Evolutionary conservation across 1,284 basidiomycete species (phyloP).

Genomic region (Vanrija humicola): DNA sequence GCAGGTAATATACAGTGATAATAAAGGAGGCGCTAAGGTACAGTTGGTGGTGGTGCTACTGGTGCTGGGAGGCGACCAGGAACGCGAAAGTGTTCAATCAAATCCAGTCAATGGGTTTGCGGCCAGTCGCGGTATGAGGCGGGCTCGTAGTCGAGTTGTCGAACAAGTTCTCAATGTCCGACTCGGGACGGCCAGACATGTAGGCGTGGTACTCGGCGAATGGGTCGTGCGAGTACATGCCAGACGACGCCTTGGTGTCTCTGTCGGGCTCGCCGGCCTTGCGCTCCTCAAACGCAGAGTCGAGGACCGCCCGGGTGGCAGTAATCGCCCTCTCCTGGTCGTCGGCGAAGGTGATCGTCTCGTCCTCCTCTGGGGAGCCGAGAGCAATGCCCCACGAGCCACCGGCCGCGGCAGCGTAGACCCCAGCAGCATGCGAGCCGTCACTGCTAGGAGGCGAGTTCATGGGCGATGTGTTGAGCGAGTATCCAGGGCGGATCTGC

Average conservation of each 20-base stretch:
- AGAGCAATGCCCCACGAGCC: slow-evolving; percentile 37
- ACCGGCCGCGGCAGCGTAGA: slow-evolving; percentile 7
- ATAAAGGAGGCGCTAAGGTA: too few species aligned
- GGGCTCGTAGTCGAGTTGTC: too few species aligned
- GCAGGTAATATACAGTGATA: too few species aligned
- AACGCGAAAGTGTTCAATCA: too few species aligned
- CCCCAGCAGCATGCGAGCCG: not conserved
- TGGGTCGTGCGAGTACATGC: slow-evolving; percentile 30
- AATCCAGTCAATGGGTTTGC: too few species aligned
- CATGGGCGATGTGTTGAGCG: not conserved
- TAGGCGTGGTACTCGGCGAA: slow-evolving; percentile 31
- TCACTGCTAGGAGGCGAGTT: not conserved
- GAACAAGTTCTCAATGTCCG: too few species aligned
- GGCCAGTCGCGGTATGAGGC: too few species aligned
- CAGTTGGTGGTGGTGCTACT: too few species aligned
- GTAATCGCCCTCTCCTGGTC: slow-evolving; percentile 4
- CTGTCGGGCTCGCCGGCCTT: not conserved
- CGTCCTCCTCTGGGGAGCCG: slow-evolving; percentile 24
- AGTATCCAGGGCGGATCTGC: not conserved
- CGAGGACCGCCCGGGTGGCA: not conserved
- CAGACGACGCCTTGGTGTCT: slow-evolving; percentile 13
- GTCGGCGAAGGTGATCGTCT: slow-evolving; percentile 8
- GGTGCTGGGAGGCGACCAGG: too few species aligned
- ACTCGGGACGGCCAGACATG: too few species aligned
- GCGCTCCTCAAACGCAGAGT: not conserved